Conservation (phyloP, 768 basidiomycete species). For the Agrocybe chaxingu region DNA sequence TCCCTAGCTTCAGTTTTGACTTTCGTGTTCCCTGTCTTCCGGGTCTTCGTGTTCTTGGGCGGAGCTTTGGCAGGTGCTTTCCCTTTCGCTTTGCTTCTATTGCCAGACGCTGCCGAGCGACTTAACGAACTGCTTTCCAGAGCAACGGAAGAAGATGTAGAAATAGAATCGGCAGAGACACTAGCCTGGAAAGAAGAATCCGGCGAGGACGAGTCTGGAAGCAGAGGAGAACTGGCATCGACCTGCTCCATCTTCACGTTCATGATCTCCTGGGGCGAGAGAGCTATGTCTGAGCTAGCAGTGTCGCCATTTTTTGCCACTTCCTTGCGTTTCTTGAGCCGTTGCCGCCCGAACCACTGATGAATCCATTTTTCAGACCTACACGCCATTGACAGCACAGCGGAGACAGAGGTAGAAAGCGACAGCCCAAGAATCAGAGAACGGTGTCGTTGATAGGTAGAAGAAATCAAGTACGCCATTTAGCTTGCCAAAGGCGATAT, state of each 20-base stretch:
- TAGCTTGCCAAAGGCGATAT: not conserved
- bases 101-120: not conserved
- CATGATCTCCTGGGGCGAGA: conserved; percentile 13
- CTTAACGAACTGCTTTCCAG: not conserved
- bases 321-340: conserved; percentile 21
- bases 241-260: conserved; percentile 15
- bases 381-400: not conserved
- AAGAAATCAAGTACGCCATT: not conserved
- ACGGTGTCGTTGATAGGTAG: not conserved
- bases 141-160: conserved; percentile 5
- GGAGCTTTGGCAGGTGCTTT: not conserved
- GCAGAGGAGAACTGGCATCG: conserved; percentile 1
- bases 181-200: conserved; percentile 5
- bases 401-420: not conserved
- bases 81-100: not conserved
- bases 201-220: not conserved
- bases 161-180: conserved; percentile 3
- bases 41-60: not conserved
- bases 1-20: not conserved
- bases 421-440: not conserved
- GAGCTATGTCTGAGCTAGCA: conserved; percentile 6
- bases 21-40: not conserved
- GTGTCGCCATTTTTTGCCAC: conserved; percentile 10
- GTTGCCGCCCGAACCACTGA: conserved; percentile 30
- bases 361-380: conserved; percentile 32